A percentile compares a stretch with the other conserved stretches of the same genome.
Evolutionary conservation across 495 filamentous ascomycete species (phyloP).

Genomic region (Lophiostoma macrostomum): DNA sequence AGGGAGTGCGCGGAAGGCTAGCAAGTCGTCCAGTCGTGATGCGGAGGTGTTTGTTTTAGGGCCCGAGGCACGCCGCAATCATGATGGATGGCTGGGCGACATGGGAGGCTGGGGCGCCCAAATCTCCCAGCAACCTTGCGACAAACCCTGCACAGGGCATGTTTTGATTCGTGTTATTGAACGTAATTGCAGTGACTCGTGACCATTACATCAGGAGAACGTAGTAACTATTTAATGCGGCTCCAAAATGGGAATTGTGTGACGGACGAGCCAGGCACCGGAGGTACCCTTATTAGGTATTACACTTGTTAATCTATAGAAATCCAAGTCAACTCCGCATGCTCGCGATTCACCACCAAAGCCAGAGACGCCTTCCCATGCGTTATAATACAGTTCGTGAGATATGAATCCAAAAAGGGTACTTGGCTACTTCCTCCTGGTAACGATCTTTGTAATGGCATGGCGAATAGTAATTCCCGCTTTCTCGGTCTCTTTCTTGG

Average conservation of each 20-base stretch:
- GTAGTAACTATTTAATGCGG: too few species aligned
- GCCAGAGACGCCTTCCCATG: conserved; percentile 3
- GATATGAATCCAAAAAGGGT: background rate
- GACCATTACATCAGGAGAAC: too few species aligned
- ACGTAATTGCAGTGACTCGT: too few species aligned
- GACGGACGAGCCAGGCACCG: too few species aligned
- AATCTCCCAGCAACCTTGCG: too few species aligned
- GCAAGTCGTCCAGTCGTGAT: background rate
- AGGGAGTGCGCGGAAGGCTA: background rate
- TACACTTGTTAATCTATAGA: too few species aligned
- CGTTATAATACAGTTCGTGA: background rate
- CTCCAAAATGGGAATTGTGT: too few species aligned
- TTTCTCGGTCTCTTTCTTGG: conserved; percentile 92
- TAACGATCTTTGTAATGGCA: conserved; percentile 86
- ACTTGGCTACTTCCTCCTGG: conserved; percentile 47
- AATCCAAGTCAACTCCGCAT: too few species aligned
- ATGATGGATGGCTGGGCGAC: conserved; percentile 13
- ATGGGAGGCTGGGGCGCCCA: conserved; percentile 9
- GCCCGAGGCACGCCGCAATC: conserved; percentile 8
- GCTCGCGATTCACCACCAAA: background rate
- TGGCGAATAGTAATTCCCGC: conserved; percentile 84
- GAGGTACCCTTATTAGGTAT: too few species aligned
- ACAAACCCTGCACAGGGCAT: too few species aligned
- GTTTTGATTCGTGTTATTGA: too few species aligned
- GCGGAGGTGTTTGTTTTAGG: background rate